Conservation (phyloP, 2,329 filamentous ascomycete genomes). For the Cephalotrichum gorgonifer region DNA sequence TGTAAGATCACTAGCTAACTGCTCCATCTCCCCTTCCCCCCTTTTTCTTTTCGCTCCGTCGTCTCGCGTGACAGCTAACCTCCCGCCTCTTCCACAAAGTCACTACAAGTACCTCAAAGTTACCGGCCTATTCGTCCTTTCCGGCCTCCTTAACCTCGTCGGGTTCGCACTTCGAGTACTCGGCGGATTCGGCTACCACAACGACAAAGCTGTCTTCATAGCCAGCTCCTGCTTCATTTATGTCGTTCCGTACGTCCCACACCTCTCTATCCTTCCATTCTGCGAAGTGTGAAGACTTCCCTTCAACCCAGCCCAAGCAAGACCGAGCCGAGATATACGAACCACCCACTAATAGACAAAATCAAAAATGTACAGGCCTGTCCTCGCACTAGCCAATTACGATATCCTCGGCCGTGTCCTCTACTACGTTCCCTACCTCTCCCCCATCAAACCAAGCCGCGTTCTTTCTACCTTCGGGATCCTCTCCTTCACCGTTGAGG, state of each 20-base stretch:
- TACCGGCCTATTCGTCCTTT: constrained; percentile 37
- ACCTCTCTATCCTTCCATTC: background rate
- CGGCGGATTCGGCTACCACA: background rate
- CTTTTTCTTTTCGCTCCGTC: background rate
- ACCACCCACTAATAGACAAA: no score
- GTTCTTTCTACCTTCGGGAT: constrained; percentile 35
- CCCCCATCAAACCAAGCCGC: constrained; percentile 37
- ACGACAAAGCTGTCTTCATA: constrained; percentile 17
- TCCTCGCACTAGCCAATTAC: constrained; percentile 55
- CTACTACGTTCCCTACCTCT: constrained; percentile 50
- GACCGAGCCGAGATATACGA: no score
- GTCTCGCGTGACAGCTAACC: no score
- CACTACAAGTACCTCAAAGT: constrained; percentile 41
- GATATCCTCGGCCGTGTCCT: constrained; percentile 51
- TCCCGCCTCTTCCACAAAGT: constrained; percentile 23
- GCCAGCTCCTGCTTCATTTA: constrained; percentile 27
- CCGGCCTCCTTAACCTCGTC: constrained; percentile 37
- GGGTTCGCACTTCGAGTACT: background rate
- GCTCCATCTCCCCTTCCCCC: background rate
- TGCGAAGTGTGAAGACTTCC: no score
- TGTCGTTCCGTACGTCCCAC: constrained; percentile 24
- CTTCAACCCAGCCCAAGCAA: no score
- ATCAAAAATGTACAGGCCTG: constrained; percentile 29
- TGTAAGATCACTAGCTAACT: constrained; percentile 26
- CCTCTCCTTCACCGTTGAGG: constrained; percentile 33